These are phyloP conservation scores for Fusarium zealandicum DNA, from an alignment of 2,329 filamentous ascomycete genomes.

Conservation along the genomic window DNA sequence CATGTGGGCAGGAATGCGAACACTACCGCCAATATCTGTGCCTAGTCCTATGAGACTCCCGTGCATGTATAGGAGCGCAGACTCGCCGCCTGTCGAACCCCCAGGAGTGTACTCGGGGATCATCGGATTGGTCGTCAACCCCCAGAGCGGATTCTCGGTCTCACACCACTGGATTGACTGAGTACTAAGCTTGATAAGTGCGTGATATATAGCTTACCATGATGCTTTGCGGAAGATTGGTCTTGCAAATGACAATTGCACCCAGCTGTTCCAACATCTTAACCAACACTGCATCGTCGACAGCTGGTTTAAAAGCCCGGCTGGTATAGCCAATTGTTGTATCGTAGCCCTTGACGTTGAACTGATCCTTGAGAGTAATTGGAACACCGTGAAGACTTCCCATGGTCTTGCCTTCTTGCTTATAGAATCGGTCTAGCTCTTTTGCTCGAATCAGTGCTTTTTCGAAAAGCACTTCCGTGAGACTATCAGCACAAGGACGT, in stretches of 20 bases:
- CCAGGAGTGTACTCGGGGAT: constrained; percentile 36
- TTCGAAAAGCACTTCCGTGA: constrained; percentile 30
- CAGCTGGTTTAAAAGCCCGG: constrained; percentile 56
- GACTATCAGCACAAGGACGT: neutral
- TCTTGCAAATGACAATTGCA: constrained; percentile 56
- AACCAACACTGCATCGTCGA: constrained; percentile 57
- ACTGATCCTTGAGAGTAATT: constrained; percentile 61
- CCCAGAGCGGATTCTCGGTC: constrained; percentile 43
- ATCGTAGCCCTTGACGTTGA: constrained; percentile 64
- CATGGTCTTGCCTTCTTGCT: neutral
- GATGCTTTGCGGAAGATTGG: constrained; percentile 28
- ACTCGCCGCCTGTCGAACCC: constrained; percentile 40
- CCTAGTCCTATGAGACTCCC: constrained; percentile 38
- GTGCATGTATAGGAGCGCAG: constrained; percentile 22
- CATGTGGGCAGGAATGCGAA: constrained; percentile 40
- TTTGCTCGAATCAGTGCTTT: constrained; percentile 27
- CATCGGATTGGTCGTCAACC: constrained; percentile 36
- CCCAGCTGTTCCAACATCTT: constrained; percentile 57
- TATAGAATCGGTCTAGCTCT: constrained; percentile 17
- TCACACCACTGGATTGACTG: constrained; percentile 22
- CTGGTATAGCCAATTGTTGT: constrained; percentile 66
- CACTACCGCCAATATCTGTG: constrained; percentile 40
- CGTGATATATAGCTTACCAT: constrained; percentile 7
- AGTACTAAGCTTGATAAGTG: neutral
- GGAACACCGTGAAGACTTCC: constrained; percentile 37